Base-by-base conservation (phyloP, 768 basidiomycete species). In the Podaxis carcinomalis region DNA sequence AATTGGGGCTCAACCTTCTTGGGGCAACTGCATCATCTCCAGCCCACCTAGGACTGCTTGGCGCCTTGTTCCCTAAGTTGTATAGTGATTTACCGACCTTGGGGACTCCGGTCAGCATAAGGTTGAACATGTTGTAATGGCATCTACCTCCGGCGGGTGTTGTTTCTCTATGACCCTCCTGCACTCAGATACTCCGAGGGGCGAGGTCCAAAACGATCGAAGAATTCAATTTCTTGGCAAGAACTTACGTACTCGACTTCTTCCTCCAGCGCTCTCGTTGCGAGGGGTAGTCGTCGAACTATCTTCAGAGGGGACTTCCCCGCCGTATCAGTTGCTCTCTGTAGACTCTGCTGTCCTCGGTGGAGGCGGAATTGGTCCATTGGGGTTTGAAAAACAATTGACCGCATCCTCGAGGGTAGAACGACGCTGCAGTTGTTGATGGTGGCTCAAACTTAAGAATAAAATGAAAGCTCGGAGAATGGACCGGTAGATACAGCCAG, bases 1-100 rank as follows among this genome's bases (percentile, higher is more conserved):
- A 57, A 52, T 54, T 49, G 52, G 59, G 59, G 44, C 52, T 19
- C 52, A 61, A 61, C 53, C 52, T 61, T 59, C 58, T 53, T 54
- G 28, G 25, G 37, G 44, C 7, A 51, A 40, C 36, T 37, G 10
- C 32, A 54, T 61, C 59, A 61, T 61, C 59, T 61, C 59, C 59
- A 53, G 52, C 59, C 55, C 19, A 54, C 44, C 54, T 51, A 54
- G 51, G 49, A 37, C 21, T 25, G 35, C 46, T 44, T 61, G 44
- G 44, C 40, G 10, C 40, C 44, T 42, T 36, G 19, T 23, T 52
- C 50, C 52, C 52, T 47, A 49, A 27, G 28, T 61, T 61, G 59
- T 54, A 46, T 25, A 37, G 6, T 47, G 35, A 55, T 49, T 61
- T 61, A 39, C 59, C 42, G 47, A 47, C 49, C 35, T 53, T 52